A percentile compares a stretch with the other conserved stretches of the same genome.
Conservation (phyloP, 2,329 filamentous ascomycete species). For the Aspergillus novofumigatus region DNA sequence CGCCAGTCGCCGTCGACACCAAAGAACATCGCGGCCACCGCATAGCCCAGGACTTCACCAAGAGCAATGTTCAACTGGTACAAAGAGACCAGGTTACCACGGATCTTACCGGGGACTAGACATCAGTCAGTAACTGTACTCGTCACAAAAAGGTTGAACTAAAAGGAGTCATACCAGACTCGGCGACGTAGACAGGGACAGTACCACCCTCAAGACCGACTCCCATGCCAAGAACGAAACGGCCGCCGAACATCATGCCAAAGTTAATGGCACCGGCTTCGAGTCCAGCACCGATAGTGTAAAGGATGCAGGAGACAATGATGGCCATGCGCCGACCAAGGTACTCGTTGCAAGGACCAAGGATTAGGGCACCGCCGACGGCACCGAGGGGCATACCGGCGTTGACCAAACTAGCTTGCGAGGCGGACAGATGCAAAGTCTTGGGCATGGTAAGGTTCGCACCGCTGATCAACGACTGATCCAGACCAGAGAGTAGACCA, state of each 20-base stretch:
- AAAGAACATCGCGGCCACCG: slow-evolving; percentile 68
- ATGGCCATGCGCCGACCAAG: slow-evolving; percentile 66
- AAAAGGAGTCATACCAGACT: slow-evolving; percentile 38
- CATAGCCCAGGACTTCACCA: slow-evolving; percentile 69
- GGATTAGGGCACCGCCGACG: slow-evolving; percentile 63
- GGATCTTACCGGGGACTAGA: slow-evolving; percentile 58
- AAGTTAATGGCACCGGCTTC: slow-evolving; percentile 66
- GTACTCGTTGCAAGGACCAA: slow-evolving; percentile 64
- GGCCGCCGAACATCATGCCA: slow-evolving; percentile 65
- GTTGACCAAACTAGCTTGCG: slow-evolving; percentile 63
- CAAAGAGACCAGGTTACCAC: slow-evolving; percentile 68
- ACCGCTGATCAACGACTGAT: slow-evolving; percentile 69
- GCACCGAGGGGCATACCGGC: slow-evolving; percentile 69
- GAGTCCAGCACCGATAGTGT: slow-evolving; percentile 65
- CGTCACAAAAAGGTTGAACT: background rate
- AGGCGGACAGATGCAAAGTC: slow-evolving; percentile 52
- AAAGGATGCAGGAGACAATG: slow-evolving; percentile 64
- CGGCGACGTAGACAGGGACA: slow-evolving; percentile 70
- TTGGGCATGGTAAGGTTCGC: slow-evolving; percentile 60
- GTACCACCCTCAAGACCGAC: slow-evolving; percentile 72
- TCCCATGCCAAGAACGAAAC: slow-evolving; percentile 65
- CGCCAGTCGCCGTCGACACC: slow-evolving; percentile 67
- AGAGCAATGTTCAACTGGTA: slow-evolving; percentile 75
- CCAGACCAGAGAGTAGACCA: slow-evolving; percentile 66
- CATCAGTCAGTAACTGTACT: slow-evolving; percentile 32